phyloP scores from a whole-genome alignment of 2,329 filamentous ascomycete genomes.

The Colletotrichum cereale region DNA sequence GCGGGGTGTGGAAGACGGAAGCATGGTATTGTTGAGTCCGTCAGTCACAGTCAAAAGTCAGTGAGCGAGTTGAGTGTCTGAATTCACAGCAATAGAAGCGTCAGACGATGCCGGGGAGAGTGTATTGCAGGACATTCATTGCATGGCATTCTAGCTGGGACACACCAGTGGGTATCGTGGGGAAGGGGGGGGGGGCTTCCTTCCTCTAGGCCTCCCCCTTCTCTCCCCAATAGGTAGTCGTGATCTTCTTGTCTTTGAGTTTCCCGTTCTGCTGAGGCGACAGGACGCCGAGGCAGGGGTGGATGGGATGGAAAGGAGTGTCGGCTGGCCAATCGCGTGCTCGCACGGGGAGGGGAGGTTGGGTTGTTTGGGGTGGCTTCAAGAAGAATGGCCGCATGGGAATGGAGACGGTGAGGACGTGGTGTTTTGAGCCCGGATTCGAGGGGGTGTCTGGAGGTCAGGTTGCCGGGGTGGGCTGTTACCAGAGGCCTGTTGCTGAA shows the following conservation, averaged over 20 bases:
- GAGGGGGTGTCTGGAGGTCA: background rate
- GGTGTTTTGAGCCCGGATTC: slow-evolving; percentile 5
- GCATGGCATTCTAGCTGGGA: slow-evolving; percentile 15
- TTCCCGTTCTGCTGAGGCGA: background rate
- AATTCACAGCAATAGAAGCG: background rate
- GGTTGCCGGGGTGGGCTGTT: background rate
- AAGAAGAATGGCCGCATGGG: background rate
- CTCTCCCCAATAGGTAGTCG: background rate
- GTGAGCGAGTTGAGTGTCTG: background rate
- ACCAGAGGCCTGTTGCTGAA: background rate
- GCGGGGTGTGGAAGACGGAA: background rate
- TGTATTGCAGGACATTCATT: slow-evolving; percentile 19
- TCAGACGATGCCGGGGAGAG: slow-evolving; percentile 15
- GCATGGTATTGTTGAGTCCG: slow-evolving; percentile 1
- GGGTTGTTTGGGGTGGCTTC: background rate
- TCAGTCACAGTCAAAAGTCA: background rate
- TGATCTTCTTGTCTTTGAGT: slow-evolving; percentile 3
- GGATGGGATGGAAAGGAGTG: background rate
- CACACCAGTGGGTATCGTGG: background rate
- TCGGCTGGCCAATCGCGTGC: slow-evolving; percentile 16
- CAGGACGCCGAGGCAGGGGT: slow-evolving; percentile 13
- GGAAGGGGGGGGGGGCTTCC: background rate
- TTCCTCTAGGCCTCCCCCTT: background rate
- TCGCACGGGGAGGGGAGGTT: background rate
- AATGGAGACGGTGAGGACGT: slow-evolving; percentile 15